These are phyloP conservation scores for Zymoseptoria passerinii DNA, from an alignment of 2,329 filamentous ascomycete species.

Conservation along the genomic window DNA sequence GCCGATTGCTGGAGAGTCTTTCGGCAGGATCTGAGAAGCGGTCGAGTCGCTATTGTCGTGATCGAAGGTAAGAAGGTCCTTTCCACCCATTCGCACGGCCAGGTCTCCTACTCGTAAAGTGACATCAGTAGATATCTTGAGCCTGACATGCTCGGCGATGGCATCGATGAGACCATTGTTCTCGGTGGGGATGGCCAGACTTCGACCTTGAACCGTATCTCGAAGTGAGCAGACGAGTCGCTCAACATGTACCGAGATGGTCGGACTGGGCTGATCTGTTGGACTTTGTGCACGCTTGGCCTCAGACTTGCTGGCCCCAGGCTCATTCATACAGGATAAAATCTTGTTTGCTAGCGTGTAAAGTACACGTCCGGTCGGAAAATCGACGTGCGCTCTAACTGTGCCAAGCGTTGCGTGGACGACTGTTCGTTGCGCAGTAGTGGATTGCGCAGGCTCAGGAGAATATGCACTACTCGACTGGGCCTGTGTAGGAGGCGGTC, in stretches of 20 bases:
- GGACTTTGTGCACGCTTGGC: background rate
- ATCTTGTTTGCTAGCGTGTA: constrained; percentile 6
- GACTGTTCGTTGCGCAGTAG: background rate
- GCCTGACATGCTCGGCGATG: constrained; percentile 2
- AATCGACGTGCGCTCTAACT: constrained; percentile 13
- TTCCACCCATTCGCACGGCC: constrained; percentile 17
- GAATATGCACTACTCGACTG: background rate
- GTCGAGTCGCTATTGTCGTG: constrained; percentile 5
- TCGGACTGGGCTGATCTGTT: background rate
- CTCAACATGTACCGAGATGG: background rate
- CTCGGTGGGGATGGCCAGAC: background rate
- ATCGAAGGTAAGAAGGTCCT: constrained; percentile 19
- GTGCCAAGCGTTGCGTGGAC: constrained; percentile 12
- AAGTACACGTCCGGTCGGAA: constrained; percentile 15
- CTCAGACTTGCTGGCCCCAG: background rate
- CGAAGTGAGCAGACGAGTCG: background rate
- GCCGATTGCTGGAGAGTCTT: constrained; percentile 17
- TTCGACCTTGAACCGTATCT: background rate
- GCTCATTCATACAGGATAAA: background rate
- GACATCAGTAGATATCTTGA: background rate
- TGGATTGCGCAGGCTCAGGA: background rate
- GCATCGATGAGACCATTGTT: constrained; percentile 6
- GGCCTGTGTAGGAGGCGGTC: constrained; percentile 22
- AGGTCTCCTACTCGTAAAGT: constrained; percentile 12
- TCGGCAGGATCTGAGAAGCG: constrained; percentile 11